Evolutionary conservation across 2,329 filamentous ascomycete species (phyloP), one percentile per base, ranked within the genome.

Genomic region (Aplosporella prunicola): DNA sequence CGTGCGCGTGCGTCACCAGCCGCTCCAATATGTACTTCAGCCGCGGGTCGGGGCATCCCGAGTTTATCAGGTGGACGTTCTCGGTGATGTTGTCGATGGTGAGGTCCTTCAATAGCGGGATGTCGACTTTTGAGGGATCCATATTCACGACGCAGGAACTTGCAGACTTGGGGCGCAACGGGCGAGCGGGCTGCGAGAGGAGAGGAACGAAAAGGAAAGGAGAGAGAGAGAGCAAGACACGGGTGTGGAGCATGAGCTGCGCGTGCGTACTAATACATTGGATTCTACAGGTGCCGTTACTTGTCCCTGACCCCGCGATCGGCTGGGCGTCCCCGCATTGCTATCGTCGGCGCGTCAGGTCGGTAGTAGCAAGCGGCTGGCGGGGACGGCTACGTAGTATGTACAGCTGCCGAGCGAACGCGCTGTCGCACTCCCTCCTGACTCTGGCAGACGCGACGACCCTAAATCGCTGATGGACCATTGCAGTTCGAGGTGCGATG

Each of bases 81-180:
- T 80, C 74, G 38, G 82, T 87, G 58, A 87, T 87, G 59, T 87
- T 87, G 52, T 85, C 80, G 46, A 80, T 80, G 2, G 78, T 86
- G 23, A 87, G 67, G 60, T 87, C 76, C 53, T 80, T 79, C 57
- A 81, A 63, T 6, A 64, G 62, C 40, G 73, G 74, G 16, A 69
- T 56, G 14, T 61, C 54, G 33, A 63, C 57, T 44, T 63, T 43
- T 13, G 60, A 60, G 5, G 62, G 62, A 45, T 67, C 60, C 65
- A 68, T 68, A 7, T 3, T 20, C 9, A 24, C 22, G 22, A 24
- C n/a, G 22, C 8, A n/a, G n/a, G 22, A 8, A 8, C 8, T 24
- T 8, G 22, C 8, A 24, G 22, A 24, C n/a, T 8, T 24, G 22
- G 22, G 8, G 8, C 22, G 22, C 8, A n/a, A 24, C n/a, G 22